Evolutionary conservation across 768 basidiomycete genomes (phyloP).

Genomic region (Cystobasidium ongulense): DNA sequence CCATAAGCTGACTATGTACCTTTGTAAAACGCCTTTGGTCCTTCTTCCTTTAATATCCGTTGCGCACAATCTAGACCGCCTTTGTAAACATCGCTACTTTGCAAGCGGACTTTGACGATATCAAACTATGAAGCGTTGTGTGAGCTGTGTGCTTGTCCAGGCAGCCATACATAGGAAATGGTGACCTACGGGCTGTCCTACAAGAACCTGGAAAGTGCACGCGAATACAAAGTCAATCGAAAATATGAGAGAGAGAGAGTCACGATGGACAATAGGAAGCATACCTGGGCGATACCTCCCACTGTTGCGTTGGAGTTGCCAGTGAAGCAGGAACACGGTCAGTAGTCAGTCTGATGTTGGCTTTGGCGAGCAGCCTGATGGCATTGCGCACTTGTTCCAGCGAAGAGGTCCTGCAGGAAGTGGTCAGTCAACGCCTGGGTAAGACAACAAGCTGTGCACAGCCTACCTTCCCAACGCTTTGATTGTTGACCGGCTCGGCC

Average conservation of each 20-base stretch:
- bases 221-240: conserved; percentile 5
- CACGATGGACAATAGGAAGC: background rate
- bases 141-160: background rate
- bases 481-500: background rate
- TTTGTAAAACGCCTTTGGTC: conserved; percentile 35
- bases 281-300: conserved; percentile 31
- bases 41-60: conserved; percentile 32
- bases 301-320: background rate
- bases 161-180: background rate
- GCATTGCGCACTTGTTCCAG: conserved; percentile 16
- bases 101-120: conserved; percentile 39
- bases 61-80: conserved; percentile 34
- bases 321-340: background rate
- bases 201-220: conserved; percentile 35
- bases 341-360: background rate
- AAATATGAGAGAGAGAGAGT: background rate
- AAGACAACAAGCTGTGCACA: background rate
- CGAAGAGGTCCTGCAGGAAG: conserved; percentile 15
- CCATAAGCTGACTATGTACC: conserved; percentile 7
- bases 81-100: conserved; percentile 33
- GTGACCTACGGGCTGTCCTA: conserved; percentile 37
- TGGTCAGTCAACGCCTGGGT: background rate
- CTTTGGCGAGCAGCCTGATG: background rate
- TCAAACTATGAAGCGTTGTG: conserved; percentile 29
- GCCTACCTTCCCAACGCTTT: conserved; percentile 17